Conservation (phyloP, 2,329 filamentous ascomycete species). For the Aspergillus glaucus region DNA sequence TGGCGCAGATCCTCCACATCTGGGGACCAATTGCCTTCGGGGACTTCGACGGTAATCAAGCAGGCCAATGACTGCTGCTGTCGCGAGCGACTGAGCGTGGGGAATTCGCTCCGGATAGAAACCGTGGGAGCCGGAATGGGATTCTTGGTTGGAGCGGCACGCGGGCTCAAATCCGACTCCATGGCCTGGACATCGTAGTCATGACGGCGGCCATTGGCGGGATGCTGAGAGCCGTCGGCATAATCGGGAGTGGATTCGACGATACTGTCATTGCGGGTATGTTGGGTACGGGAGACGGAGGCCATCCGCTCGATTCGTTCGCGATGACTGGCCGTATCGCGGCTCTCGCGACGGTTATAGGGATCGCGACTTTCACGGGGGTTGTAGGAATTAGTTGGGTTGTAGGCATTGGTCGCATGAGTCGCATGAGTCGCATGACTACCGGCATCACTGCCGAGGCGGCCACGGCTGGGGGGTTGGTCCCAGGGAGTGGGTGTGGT, state of each 20-base stretch:
- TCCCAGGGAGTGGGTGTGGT: conserved; percentile 61
- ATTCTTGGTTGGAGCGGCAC: conserved; percentile 62
- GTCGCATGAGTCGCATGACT: conserved; percentile 8
- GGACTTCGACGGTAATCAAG: conserved; percentile 86
- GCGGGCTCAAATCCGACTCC: conserved; percentile 75
- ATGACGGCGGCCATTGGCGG: conserved; percentile 63
- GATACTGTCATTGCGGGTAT: conserved; percentile 73
- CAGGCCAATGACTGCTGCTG: conserved; percentile 95
- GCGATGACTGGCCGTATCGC: conserved; percentile 35
- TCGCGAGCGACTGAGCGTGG: conserved; percentile 82
- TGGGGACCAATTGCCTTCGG: conserved; percentile 84
- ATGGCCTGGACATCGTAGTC: conserved; percentile 96
- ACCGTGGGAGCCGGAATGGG: conserved; percentile 86
- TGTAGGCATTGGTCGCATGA: conserved; percentile 10
- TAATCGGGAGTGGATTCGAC: conserved; percentile 72
- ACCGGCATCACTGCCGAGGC: conserved; percentile 26
- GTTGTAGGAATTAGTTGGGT: conserved; percentile 8
- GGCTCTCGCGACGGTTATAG: conserved; percentile 33
- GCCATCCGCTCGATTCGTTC: conserved; percentile 43
- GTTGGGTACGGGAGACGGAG: conserved; percentile 39
- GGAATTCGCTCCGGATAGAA: conserved; percentile 95
- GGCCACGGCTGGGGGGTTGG: conserved; percentile 24
- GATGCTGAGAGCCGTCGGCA: conserved; percentile 61
- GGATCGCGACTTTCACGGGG: conserved; percentile 23
- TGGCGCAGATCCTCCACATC: conserved; percentile 69